Percentiles rank a stretch among this genome's conserved stretches.
These are phyloP conservation scores for Blastomyces gilchristii DNA, from an alignment of 2,329 filamentous ascomycete genomes.

Conservation along the genomic window DNA sequence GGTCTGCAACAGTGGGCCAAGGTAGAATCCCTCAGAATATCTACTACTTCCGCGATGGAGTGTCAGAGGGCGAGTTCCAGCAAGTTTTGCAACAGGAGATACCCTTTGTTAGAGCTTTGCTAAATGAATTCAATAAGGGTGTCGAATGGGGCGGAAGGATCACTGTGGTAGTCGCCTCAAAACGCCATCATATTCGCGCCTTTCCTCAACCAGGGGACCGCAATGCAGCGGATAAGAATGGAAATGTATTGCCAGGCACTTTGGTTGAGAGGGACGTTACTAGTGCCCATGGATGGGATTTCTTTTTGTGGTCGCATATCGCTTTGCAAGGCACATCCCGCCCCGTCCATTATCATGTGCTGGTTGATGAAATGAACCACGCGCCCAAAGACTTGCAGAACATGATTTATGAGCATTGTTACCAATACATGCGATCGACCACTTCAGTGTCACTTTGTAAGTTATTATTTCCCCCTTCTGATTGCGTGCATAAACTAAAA, in stretches of 20 bases:
- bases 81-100: constrained; percentile 75
- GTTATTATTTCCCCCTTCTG: constrained; percentile 11
- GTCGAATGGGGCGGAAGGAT: constrained; percentile 50
- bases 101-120: constrained; percentile 52
- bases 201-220: constrained; percentile 57
- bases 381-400: constrained; percentile 61
- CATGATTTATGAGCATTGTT: constrained; percentile 90
- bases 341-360: constrained; percentile 83
- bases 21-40: constrained; percentile 58
- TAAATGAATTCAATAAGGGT: constrained; percentile 34
- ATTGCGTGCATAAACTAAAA: constrained; percentile 8
- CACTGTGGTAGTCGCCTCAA: constrained; percentile 79
- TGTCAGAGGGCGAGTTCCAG: constrained; percentile 74
- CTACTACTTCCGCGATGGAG: constrained; percentile 88
- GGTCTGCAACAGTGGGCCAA: constrained; percentile 48
- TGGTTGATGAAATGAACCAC: constrained; percentile 68
- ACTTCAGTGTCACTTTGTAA: constrained; percentile 72
- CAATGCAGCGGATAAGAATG: constrained; percentile 56
- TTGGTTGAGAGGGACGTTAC: constrained; percentile 84
- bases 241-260: constrained; percentile 75
- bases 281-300: constrained; percentile 82
- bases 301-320: constrained; percentile 60
- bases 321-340: constrained; percentile 92
- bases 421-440: constrained; percentile 83
- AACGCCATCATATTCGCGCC: constrained; percentile 88